Conservation (phyloP, 805 yeast species). For the Sporopachydermia quercuum region DNA sequence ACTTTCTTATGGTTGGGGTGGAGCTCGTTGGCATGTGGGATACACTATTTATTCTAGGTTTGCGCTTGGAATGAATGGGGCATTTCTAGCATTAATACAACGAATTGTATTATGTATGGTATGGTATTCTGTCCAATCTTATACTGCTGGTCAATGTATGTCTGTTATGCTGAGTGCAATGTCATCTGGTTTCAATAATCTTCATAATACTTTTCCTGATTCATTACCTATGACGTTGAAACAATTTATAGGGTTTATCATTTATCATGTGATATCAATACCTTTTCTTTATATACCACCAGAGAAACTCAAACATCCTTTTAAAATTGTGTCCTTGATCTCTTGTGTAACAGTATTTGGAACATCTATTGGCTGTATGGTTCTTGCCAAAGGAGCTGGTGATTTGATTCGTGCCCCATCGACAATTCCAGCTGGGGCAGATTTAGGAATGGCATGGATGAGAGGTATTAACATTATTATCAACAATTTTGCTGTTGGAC, state of each 20-base stretch:
- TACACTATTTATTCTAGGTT: conserved; percentile 29
- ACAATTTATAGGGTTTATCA: conserved; percentile 27
- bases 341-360: conserved; percentile 21
- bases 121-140: conserved; percentile 32
- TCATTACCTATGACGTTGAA: conserved; percentile 19
- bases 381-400: conserved; percentile 8
- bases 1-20: background rate
- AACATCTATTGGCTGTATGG: conserved; percentile 15
- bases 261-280: conserved; percentile 29
- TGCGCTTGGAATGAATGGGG: conserved; percentile 32
- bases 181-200: conserved; percentile 22
- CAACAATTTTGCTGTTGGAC: conserved; percentile 24
- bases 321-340: conserved; percentile 22
- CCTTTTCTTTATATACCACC: conserved; percentile 21
- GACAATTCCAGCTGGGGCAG: conserved; percentile 15
- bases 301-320: conserved; percentile 18
- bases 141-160: conserved; percentile 30
- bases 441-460: conserved; percentile 26
- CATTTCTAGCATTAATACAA: conserved; percentile 26
- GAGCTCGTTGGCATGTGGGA: conserved; percentile 32
- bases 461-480: conserved; percentile 24
- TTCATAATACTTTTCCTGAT: conserved; percentile 25
- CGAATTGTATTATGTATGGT: conserved; percentile 30
- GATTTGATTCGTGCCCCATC: too few species aligned
- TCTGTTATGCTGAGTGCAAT: conserved; percentile 24